Base-by-base conservation (phyloP, 306 rosid species). In the Senna tora region DNA sequence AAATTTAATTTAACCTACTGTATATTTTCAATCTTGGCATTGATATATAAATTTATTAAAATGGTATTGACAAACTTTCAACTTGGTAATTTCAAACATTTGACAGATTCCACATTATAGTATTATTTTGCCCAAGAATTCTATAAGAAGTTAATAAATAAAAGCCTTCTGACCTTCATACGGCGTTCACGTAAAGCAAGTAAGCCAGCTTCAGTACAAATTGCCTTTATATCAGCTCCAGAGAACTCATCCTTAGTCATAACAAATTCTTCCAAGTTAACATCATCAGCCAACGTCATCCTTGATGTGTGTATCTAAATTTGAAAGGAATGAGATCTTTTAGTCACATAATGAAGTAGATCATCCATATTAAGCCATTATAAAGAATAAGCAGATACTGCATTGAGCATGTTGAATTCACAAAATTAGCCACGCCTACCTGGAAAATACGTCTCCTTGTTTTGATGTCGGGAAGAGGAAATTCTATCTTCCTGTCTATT, bases 241-340 rank as follows among this genome's bases (percentile, higher is more conserved):
- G 97, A 94, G 67, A 94, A 94, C 80, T 94, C 99, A 78, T 94
- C 99, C 86, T 94, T 94, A 1, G 99, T 91, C 99, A 94, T 94
- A 19, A 94, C 97, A 77, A 94, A 94, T 78, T 94, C 99, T 76
- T 94, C 99, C 43, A 94, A 73, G 85, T 94, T 94, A 76, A 94
- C 99, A 81, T 91, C 99, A 75, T 94, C 99, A 25, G 99, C 88
- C 75, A 94, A 82, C 15, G 99, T 94, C 99, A 94, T 91, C 81
- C 96, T 87, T 52, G 99, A 89, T 74, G 99, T 94, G 83, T 94
- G 99, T 69, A 94, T 94, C 99, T 94, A 76, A 74, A 85, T 71
- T 30, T 52, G 21, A 78, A 34, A 76, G 70, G 54, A 36, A 62
- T 15, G 13, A 69, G 36, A 33, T 17, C 63, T 28, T 47, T 78